Evolutionary conservation across 2,329 filamentous ascomycete genomes (phyloP).

Genomic region (Madurella mycetomatis): DNA sequence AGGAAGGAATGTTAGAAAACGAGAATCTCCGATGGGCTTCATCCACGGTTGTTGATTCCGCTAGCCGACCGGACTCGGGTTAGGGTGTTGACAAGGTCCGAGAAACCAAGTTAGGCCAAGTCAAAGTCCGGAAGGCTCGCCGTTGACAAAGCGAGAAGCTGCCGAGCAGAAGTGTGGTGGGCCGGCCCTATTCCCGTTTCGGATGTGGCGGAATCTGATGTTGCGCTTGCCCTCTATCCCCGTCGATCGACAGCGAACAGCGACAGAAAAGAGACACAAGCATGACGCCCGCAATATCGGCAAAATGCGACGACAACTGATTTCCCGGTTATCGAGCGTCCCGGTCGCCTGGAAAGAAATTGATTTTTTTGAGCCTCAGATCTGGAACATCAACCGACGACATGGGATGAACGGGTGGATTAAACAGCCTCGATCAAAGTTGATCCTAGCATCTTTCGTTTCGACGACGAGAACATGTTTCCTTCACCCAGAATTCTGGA

Average conservation of each 20-base stretch:
- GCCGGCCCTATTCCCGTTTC: background rate
- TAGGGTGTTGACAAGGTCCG: no score
- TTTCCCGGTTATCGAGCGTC: slow-evolving; percentile 18
- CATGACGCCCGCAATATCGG: slow-evolving; percentile 20
- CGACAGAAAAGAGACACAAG: background rate
- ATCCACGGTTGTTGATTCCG: no score
- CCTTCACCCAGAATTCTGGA: background rate
- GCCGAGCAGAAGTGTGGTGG: background rate
- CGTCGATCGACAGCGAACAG: background rate
- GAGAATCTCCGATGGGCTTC: no score
- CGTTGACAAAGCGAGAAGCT: no score
- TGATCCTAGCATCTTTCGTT: background rate
- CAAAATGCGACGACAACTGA: slow-evolving; percentile 18
- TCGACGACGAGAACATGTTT: background rate
- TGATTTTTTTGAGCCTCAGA: slow-evolving; percentile 8
- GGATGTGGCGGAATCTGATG: slow-evolving; percentile 6
- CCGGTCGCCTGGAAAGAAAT: slow-evolving; percentile 4
- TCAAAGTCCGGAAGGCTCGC: no score
- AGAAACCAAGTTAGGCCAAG: no score
- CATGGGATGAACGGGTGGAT: background rate
- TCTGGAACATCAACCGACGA: background rate
- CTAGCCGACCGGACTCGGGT: no score
- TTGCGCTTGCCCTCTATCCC: slow-evolving; percentile 1
- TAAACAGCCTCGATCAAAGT: no score
- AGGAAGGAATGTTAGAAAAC: no score